Percentiles rank a stretch among this genome's conserved stretches.
These are phyloP conservation scores for Phaseolus lunatus DNA, from an alignment of 306 rosid species.

Conservation along the genomic window DNA sequence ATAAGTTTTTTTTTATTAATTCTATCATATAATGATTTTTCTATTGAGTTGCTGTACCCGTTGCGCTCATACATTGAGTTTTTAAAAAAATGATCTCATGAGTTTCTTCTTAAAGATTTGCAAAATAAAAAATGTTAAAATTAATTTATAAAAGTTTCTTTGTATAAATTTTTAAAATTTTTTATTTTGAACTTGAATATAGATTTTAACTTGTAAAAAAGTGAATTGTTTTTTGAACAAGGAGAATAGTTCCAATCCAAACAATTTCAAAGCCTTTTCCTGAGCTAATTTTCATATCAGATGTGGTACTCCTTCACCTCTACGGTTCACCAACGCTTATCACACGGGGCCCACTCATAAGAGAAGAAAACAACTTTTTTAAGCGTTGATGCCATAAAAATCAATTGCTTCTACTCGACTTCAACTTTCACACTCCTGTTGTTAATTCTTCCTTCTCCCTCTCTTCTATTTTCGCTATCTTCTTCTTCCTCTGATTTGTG, in stretches of 20 bases:
- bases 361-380: constrained; percentile 1
- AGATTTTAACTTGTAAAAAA: too few relatives aligned
- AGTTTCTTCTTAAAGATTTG: too few relatives aligned
- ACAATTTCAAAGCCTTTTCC: background rate
- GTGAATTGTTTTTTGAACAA: too few relatives aligned
- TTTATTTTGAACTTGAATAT: too few relatives aligned
- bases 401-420: constrained; percentile 39
- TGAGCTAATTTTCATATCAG: background rate
- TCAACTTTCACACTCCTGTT: constrained; percentile 10
- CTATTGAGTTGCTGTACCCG: too few relatives aligned
- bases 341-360: constrained; percentile 34
- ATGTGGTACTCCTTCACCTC: background rate
- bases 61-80: too few relatives aligned
- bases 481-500: background rate
- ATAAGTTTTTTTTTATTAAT: background rate
- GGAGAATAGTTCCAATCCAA: too few relatives aligned
- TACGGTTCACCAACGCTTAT: constrained; percentile 41
- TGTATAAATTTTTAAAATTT: too few relatives aligned
- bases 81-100: too few relatives aligned
- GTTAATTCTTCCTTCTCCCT: background rate
- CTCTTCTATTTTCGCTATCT: background rate
- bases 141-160: too few relatives aligned
- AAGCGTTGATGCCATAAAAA: constrained; percentile 22
- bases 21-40: background rate
- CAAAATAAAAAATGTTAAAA: too few relatives aligned